Evolutionary conservation across 139 green algal genomes (phyloP).

Genomic region (Limnomonas spitsbergensis): DNA sequence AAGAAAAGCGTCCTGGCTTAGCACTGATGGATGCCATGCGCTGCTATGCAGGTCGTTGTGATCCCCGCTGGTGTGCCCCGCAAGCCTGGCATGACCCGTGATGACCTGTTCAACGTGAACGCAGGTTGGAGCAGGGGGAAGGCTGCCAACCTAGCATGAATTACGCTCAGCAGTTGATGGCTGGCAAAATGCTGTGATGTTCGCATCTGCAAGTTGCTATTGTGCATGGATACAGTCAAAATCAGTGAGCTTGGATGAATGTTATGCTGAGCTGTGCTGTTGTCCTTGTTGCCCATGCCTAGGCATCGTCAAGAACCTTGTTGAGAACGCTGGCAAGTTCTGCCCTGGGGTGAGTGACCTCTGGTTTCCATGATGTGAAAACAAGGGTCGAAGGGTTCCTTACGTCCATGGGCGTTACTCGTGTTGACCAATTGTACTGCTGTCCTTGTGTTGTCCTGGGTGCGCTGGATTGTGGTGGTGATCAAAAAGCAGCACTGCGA

Average conservation of each 20-base stretch:
- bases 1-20: no score
- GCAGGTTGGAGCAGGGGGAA: conserved; percentile 52
- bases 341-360: conserved; percentile 63
- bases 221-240: no score
- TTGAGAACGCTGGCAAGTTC: conserved; percentile 70
- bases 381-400: no score
- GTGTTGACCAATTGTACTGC: no score
- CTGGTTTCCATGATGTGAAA: neutral
- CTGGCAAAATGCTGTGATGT: no score
- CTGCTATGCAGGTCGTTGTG: conserved; percentile 70
- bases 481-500: no score
- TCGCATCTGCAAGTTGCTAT: no score
- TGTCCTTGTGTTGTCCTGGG: no score
- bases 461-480: no score
- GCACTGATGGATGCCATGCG: neutral
- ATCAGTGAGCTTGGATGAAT: no score
- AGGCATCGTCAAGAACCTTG: conserved; percentile 86
- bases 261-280: neutral
- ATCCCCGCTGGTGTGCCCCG: conserved; percentile 91
- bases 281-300: neutral
- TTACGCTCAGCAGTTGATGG: neutral
- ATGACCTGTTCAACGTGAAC: conserved; percentile 99
- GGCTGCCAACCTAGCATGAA: neutral
- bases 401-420: no score
- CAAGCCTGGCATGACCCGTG: conserved; percentile 98